A percentile compares a stretch with the other conserved stretches of the same genome.
Evolutionary conservation across 2,329 filamentous ascomycete species (phyloP).

Genomic region (Penicillium crustosum): DNA sequence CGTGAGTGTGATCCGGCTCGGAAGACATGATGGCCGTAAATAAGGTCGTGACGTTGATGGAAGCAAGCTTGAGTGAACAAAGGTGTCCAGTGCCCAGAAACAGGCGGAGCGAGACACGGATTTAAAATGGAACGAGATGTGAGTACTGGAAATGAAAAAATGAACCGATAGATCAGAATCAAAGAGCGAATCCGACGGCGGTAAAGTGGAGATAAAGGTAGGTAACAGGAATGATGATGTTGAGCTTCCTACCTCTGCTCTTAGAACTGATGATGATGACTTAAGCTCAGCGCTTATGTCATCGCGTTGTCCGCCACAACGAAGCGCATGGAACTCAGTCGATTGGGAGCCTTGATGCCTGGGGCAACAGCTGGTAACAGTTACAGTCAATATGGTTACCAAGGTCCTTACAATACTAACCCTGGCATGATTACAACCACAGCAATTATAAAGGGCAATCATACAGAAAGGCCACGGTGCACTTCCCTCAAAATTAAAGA

Average conservation of each 20-base stretch:
- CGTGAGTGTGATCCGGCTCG: constrained; percentile 61
- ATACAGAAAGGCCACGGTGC: not conserved
- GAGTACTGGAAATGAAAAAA: constrained; percentile 12
- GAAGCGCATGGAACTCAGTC: constrained; percentile 43
- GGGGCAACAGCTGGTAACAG: not conserved
- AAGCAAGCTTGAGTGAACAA: constrained; percentile 29
- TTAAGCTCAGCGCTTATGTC: constrained; percentile 33
- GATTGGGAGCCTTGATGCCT: constrained; percentile 26
- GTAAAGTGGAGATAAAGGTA: constrained; percentile 18
- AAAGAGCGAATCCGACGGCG: constrained; percentile 20
- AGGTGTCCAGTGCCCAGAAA: constrained; percentile 17
- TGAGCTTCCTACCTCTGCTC: constrained; percentile 26
- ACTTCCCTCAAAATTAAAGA: not conserved
- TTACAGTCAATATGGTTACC: not conserved
- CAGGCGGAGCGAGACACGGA: constrained; percentile 12
- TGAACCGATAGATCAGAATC: constrained; percentile 17
- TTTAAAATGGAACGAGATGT: constrained; percentile 17
- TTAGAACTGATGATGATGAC: constrained; percentile 33
- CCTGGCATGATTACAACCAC: not conserved
- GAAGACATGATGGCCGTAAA: constrained; percentile 63
- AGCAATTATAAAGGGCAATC: not conserved
- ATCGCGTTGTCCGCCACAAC: constrained; percentile 31
- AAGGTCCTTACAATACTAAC: not conserved
- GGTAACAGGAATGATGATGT: constrained; percentile 22
- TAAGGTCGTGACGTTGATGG: constrained; percentile 24